Evolutionary conservation across 805 yeast genomes (phyloP).

Genomic region (Candida boidinii): DNA sequence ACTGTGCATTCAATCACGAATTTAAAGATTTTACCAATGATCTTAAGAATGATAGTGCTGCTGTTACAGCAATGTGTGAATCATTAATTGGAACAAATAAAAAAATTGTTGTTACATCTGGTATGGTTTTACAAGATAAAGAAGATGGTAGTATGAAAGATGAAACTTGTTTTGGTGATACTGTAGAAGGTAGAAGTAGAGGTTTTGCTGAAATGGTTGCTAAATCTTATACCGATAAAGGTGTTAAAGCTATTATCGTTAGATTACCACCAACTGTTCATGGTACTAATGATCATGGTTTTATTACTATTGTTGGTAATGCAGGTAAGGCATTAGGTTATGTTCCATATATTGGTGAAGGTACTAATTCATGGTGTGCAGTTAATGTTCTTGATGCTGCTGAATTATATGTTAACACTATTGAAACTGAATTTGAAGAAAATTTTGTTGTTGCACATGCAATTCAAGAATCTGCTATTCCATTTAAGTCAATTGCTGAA

Average conservation of each 20-base stretch:
- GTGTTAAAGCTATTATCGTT: slow-evolving; percentile 18
- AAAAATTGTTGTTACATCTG: slow-evolving; percentile 19
- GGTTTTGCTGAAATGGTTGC: slow-evolving; percentile 3
- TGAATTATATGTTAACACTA: slow-evolving; percentile 17
- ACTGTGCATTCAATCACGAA: slow-evolving; percentile 28
- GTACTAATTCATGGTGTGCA: slow-evolving; percentile 23
- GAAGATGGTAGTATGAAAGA: too few species aligned
- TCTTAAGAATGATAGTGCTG: slow-evolving; percentile 17
- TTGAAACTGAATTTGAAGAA: slow-evolving; percentile 17
- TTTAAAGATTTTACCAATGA: slow-evolving; percentile 13
- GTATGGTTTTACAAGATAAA: too few species aligned
- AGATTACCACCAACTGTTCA: slow-evolving; percentile 28
- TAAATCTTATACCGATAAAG: slow-evolving; percentile 12
- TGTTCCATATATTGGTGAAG: slow-evolving; percentile 19
- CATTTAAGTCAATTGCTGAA: slow-evolving; percentile 18
- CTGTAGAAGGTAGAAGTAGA: too few species aligned
- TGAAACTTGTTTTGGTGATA: too few species aligned
- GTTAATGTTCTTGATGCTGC: slow-evolving; percentile 26
- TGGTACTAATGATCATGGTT: slow-evolving; percentile 22
- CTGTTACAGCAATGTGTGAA: slow-evolving; percentile 19
- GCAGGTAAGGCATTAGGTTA: slow-evolving; percentile 13
- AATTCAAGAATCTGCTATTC: slow-evolving; percentile 15
- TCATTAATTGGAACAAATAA: slow-evolving; percentile 22
- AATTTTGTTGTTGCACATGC: slow-evolving; percentile 20
- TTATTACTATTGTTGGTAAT: slow-evolving; percentile 12